Evolutionary conservation across 345 rosid species (phyloP).

Genomic region (Alliaria petiolata): DNA sequence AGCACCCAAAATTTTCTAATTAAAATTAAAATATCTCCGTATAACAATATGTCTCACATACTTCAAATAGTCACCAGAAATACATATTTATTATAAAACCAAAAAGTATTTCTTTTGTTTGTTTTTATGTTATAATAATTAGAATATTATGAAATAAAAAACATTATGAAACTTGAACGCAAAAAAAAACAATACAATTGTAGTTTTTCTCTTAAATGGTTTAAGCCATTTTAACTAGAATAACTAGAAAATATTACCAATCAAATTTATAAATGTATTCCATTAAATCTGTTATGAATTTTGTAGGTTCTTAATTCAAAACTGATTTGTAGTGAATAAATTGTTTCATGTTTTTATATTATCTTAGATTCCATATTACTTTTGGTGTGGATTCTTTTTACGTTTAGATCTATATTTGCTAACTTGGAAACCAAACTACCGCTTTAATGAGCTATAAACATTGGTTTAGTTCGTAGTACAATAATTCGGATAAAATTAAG

Average conservation of each 20-base stretch:
- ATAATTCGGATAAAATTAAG: not conserved
- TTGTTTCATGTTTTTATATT: too few relatives aligned
- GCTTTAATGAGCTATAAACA: not conserved
- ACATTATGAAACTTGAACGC: not conserved
- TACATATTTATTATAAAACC: not conserved
- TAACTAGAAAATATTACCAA: too few relatives aligned
- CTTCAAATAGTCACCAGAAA: not conserved
- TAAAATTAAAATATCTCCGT: not conserved
- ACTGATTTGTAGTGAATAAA: not conserved
- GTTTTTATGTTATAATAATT: not conserved
- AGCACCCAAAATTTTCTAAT: not conserved
- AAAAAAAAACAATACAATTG: not conserved
- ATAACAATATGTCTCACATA: not conserved
- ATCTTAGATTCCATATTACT: not conserved
- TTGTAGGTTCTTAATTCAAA: not conserved
- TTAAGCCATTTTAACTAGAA: too few relatives aligned
- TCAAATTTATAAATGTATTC: not conserved
- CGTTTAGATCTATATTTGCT: not conserved
- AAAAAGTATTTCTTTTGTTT: not conserved
- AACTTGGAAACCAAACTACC: not conserved
- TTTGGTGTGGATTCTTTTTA: not conserved
- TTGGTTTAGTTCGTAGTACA: not conserved
- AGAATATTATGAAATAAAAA: not conserved
- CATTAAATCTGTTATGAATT: too few relatives aligned
- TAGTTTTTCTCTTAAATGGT: not conserved